These are phyloP conservation scores for Ceratobasidium papillatum DNA, from an alignment of 1,284 basidiomycete genomes.

Conservation along the genomic window DNA sequence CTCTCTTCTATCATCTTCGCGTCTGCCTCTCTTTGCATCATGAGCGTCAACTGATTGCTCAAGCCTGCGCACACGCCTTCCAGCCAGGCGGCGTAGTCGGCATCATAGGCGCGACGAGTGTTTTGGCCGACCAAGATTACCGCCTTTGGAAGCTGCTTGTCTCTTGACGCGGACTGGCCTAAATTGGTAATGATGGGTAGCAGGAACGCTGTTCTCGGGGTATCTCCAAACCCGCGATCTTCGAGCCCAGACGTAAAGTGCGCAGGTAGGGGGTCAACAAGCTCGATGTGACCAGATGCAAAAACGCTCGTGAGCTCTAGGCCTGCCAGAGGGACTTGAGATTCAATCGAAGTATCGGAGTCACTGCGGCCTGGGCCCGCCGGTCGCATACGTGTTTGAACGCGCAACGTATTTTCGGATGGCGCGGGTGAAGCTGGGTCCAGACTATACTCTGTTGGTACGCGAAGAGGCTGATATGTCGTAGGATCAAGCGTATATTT, in stretches of 20 bases:
- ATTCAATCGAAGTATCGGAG: not conserved
- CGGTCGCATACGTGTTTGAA: not conserved
- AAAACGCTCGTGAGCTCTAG: not conserved
- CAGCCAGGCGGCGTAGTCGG: slow-evolving; percentile 42
- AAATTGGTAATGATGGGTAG: slow-evolving; percentile 2
- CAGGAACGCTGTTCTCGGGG: not conserved
- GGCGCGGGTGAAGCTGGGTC: not conserved
- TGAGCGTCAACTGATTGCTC: slow-evolving; percentile 38
- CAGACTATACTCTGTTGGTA: too few species aligned
- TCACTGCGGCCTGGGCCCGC: not conserved
- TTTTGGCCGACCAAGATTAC: slow-evolving; percentile 42
- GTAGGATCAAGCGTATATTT: slow-evolving; percentile 25
- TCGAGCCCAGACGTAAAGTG: not conserved
- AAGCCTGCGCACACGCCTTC: slow-evolving; percentile 36
- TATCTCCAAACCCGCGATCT: slow-evolving; percentile 11
- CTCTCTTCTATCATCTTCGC: slow-evolving; percentile 44
- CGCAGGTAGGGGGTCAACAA: slow-evolving; percentile 13
- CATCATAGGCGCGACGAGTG: slow-evolving; percentile 42
- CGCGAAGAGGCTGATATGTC: not conserved
- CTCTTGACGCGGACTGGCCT: not conserved
- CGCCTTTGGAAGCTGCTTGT: slow-evolving; percentile 8
- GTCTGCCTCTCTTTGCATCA: slow-evolving; percentile 43
- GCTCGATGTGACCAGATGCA: slow-evolving; percentile 13
- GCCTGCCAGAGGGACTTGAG: not conserved
- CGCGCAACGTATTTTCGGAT: not conserved